A percentile compares a stretch with the other conserved stretches of the same genome.
phyloP scores from a whole-genome alignment of 2,329 filamentous ascomycete species.

The Ophiostoma australiae region DNA sequence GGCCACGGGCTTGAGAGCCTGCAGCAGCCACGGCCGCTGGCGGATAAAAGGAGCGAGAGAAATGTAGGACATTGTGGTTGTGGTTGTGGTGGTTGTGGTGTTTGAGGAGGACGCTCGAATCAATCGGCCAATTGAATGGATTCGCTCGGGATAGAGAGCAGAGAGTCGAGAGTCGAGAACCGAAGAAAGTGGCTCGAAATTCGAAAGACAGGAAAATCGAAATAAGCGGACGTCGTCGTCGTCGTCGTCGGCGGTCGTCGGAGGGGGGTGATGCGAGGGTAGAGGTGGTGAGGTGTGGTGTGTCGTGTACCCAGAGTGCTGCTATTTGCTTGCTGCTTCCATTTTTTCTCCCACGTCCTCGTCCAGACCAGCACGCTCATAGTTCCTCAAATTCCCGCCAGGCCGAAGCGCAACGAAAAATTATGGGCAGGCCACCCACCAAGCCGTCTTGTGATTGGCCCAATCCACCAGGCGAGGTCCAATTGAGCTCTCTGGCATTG shows the following conservation, averaged over 20 bases:
- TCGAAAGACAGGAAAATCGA: not conserved
- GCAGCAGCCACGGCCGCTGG: conserved; percentile 80
- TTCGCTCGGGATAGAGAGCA: not conserved
- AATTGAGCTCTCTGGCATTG: conserved; percentile 17
- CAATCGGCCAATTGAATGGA: not conserved
- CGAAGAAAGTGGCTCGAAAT: not conserved
- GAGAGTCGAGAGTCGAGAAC: too few relatives aligned
- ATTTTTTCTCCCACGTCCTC: not conserved
- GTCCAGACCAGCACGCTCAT: not conserved
- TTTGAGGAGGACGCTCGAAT: not conserved
- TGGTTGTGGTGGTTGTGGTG: not conserved
- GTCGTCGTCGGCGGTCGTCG: conserved; percentile 1
- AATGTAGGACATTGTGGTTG: conserved; percentile 20
- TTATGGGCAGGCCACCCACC: conserved; percentile 2
- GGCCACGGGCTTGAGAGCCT: conserved; percentile 73
- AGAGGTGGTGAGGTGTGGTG: not conserved
- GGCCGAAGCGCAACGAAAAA: conserved; percentile 23
- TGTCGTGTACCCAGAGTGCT: not conserved
- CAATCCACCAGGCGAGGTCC: not conserved
- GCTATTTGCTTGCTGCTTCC: not conserved
- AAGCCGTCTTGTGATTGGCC: conserved; percentile 4
- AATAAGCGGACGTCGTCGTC: not conserved
- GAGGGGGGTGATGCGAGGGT: not conserved
- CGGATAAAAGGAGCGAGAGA: conserved; percentile 52
- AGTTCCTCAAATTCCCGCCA: conserved; percentile 30